Evolutionary conservation across 2,329 filamentous ascomycete species (phyloP).

Genomic region (Arthrobotrys pseudoclavata): DNA sequence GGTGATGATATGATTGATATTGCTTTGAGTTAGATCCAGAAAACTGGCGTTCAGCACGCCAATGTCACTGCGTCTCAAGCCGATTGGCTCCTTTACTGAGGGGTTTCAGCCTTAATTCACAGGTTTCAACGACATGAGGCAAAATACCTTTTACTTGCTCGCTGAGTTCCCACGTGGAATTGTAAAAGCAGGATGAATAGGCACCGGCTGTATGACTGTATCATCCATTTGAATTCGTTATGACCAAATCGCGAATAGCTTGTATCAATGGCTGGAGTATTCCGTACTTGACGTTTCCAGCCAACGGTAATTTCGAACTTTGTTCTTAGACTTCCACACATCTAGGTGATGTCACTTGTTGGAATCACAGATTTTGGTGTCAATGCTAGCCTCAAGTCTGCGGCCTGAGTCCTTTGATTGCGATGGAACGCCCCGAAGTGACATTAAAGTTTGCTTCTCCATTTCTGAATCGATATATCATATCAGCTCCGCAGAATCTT

Average conservation of each 20-base stretch:
- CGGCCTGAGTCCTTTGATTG: neutral
- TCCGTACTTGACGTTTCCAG: neutral
- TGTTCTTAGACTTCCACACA: neutral
- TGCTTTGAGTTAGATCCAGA: neutral
- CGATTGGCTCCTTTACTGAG: constrained; percentile 12
- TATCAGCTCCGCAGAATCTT: neutral
- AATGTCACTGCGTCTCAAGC: constrained; percentile 7
- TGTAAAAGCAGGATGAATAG: constrained; percentile 12
- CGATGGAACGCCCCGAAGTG: neutral
- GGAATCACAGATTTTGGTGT: neutral
- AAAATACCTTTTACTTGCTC: constrained; percentile 1
- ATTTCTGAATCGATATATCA: neutral
- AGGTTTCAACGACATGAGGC: constrained; percentile 38
- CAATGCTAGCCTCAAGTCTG: neutral
- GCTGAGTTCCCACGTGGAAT: constrained; percentile 36
- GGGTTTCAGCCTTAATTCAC: constrained; percentile 34
- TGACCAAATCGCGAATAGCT: neutral
- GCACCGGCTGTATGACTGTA: neutral
- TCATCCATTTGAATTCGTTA: neutral
- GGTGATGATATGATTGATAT: neutral
- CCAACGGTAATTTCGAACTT: neutral
- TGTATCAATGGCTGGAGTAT: neutral
- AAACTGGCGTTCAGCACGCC: neutral
- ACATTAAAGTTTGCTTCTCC: constrained; percentile 1
- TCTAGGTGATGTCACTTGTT: constrained; percentile 3